Conservation (phyloP, 2,329 filamentous ascomycete species). For the Aureobasidium sp. region DNA sequence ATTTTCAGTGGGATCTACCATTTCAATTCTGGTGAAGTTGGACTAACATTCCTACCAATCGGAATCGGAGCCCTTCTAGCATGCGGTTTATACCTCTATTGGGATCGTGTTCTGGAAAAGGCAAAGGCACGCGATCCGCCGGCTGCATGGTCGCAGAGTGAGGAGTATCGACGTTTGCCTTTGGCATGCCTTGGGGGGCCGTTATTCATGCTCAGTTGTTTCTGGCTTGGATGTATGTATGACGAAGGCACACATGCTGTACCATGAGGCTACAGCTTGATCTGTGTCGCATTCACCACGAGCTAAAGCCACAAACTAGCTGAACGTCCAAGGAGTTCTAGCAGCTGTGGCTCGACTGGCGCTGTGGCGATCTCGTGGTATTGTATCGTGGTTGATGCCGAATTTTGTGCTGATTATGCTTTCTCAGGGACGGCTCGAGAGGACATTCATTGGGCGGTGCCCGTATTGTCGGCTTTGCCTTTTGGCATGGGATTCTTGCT, state of each 20-base stretch:
- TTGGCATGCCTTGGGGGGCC: conserved; percentile 65
- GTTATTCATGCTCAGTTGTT: conserved; percentile 35
- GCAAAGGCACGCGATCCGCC: conserved; percentile 37
- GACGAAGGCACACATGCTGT: background rate
- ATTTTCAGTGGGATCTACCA: conserved; percentile 60
- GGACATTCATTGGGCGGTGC: conserved; percentile 38
- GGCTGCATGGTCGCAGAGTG: conserved; percentile 52
- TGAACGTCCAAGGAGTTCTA: background rate
- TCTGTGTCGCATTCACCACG: background rate
- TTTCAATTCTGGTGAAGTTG: conserved; percentile 57
- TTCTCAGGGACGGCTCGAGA: conserved; percentile 34
- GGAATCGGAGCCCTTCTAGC: conserved; percentile 55
- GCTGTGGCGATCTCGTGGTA: conserved; percentile 25
- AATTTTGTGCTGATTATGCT: background rate
- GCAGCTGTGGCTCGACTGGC: conserved; percentile 28
- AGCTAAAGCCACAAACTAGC: background rate
- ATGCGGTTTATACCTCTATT: conserved; percentile 56
- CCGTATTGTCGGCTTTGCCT: conserved; percentile 34
- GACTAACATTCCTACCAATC: conserved; percentile 63
- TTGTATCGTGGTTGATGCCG: background rate
- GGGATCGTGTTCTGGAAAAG: conserved; percentile 53
- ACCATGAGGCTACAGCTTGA: background rate
- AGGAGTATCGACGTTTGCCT: conserved; percentile 64
- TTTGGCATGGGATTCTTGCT: conserved; percentile 43
- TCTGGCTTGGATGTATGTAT: background rate